phyloP scores from a whole-genome alignment of 768 basidiomycete genomes.

The Phylloporus arenicola region DNA sequence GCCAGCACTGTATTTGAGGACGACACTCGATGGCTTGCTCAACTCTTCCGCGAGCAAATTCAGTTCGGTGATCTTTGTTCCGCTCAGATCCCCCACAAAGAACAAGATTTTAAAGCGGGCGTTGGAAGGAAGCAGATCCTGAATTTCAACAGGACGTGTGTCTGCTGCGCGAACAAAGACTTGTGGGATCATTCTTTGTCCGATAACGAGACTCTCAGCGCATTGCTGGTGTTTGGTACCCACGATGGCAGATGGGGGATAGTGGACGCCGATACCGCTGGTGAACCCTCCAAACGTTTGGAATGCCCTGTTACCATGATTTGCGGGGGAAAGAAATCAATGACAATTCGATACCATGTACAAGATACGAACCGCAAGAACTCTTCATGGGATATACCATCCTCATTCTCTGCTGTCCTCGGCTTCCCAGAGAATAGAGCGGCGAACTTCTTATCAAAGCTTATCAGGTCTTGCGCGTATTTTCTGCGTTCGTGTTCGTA shows the following conservation, averaged over 20 bases:
- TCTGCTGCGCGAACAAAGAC: slow-evolving; percentile 34
- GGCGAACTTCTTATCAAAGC: slow-evolving; percentile 63
- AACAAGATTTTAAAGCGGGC: slow-evolving; percentile 35
- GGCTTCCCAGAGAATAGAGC: slow-evolving; percentile 67
- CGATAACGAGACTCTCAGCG: slow-evolving; percentile 32
- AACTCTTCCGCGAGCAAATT: slow-evolving; percentile 25
- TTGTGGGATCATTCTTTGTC: slow-evolving; percentile 36
- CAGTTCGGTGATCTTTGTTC: slow-evolving; percentile 20
- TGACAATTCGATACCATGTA: background rate
- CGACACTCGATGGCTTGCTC: slow-evolving; percentile 19
- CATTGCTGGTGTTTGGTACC: slow-evolving; percentile 26
- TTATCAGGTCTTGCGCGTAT: slow-evolving; percentile 67
- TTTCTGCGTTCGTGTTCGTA: slow-evolving; percentile 65
- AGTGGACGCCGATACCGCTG: slow-evolving; percentile 37
- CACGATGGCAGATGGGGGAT: slow-evolving; percentile 34
- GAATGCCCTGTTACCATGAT: slow-evolving; percentile 29
- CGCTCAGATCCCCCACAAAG: slow-evolving; percentile 29
- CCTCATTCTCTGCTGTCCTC: slow-evolving; percentile 37
- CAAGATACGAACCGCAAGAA: slow-evolving; percentile 29
- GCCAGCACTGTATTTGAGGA: slow-evolving; percentile 25
- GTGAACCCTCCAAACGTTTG: slow-evolving; percentile 36
- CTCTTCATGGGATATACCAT: slow-evolving; percentile 31
- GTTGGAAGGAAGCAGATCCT: slow-evolving; percentile 37
- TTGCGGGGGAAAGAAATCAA: background rate
- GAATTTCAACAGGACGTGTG: slow-evolving; percentile 34